A percentile compares a stretch with the other conserved stretches of the same genome.
These are phyloP conservation scores for Boletellus ananiceps DNA, from an alignment of 768 basidiomycete species.

Conservation along the genomic window DNA sequence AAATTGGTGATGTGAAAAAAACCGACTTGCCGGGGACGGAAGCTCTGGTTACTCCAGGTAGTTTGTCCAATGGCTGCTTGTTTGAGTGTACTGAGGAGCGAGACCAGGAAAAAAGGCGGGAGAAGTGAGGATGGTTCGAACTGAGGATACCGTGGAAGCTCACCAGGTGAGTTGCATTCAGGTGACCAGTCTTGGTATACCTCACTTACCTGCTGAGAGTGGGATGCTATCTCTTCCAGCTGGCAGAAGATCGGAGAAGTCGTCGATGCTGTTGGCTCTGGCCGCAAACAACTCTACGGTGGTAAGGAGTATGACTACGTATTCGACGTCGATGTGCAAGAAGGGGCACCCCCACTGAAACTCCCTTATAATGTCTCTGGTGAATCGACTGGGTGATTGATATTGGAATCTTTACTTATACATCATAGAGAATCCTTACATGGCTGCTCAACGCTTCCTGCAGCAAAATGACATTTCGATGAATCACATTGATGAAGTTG, in stretches of 20 bases:
- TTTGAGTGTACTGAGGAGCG: conserved; percentile 4
- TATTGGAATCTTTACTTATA: conserved; percentile 1
- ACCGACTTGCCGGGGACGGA: conserved; percentile 85
- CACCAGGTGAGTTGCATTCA: conserved; percentile 61
- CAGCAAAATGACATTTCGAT: conserved; percentile 77
- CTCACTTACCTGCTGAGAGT: conserved; percentile 45
- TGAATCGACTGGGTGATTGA: conserved; percentile 29
- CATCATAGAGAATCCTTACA: conserved; percentile 78
- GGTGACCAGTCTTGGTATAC: neutral
- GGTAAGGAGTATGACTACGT: conserved; percentile 98
- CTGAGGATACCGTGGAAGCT: conserved; percentile 78
- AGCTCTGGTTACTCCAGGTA: conserved; percentile 68
- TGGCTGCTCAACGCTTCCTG: conserved; percentile 86
- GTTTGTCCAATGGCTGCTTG: neutral
- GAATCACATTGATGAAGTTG: conserved; percentile 85
- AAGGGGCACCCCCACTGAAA: conserved; percentile 88
- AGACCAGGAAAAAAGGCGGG: conserved; percentile 82
- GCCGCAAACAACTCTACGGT: conserved; percentile 86
- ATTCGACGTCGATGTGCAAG: conserved; percentile 96
- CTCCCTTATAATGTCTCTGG: conserved; percentile 90
- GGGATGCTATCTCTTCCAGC: conserved; percentile 60
- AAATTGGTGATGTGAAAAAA: conserved; percentile 92
- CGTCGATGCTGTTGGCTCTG: conserved; percentile 87
- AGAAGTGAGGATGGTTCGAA: conserved; percentile 88
- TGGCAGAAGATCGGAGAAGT: conserved; percentile 98